Evolutionary conservation across 2,329 filamentous ascomycete species (phyloP), one percentile per base, ranked within the genome.

Genomic region (Trichoderma gracile): DNA sequence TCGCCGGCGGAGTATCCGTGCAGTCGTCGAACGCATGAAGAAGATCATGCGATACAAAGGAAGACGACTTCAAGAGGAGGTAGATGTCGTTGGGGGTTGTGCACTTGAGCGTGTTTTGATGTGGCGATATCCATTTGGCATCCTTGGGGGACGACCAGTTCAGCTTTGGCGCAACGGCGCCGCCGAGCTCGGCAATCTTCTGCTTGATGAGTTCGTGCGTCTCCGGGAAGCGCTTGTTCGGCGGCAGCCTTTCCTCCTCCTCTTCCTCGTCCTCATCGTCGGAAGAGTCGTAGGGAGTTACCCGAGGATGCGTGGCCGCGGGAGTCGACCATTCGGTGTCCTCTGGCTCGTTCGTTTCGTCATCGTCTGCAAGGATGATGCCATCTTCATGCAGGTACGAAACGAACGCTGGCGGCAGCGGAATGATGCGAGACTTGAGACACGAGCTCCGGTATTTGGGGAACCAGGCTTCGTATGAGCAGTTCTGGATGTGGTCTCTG

Each of bases 121-220:
- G 75, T 78, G 78, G 88, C 78, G 84, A 87, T 76, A 99, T 97
- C 90, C 93, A 97, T 23, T 91, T 92, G 9, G 95, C 95, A 74
- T 99, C 95, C 76, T 97, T 97, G 4, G 95, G 95, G 4, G 93
- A 89, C 6, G 93, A 97, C 95, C 95, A 99, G 79, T 98, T 98
- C 53, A 99, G 81, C 77, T 99, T 99, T 0, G 95, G 95, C 1
- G 90, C 89, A 9, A 97, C 93, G 66, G 89, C 87, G 65, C 94
- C 94, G 17, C 92, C 93, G 1, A 98, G 84, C 70, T 93, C 90
- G 14, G 82, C 78, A 67, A 99, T 97, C 47, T 86, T 90, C 25
- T 86, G 81, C 74, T 89, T 89, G 75, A 99, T 92, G 64, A 84
- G 78, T 50, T 87, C 81, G 76, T 99, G 95, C 2, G 93, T 84